Percentiles rank a stretch among this genome's conserved stretches.
phyloP scores from a whole-genome alignment of 768 basidiomycete genomes.

The Trametopsis cervina region DNA sequence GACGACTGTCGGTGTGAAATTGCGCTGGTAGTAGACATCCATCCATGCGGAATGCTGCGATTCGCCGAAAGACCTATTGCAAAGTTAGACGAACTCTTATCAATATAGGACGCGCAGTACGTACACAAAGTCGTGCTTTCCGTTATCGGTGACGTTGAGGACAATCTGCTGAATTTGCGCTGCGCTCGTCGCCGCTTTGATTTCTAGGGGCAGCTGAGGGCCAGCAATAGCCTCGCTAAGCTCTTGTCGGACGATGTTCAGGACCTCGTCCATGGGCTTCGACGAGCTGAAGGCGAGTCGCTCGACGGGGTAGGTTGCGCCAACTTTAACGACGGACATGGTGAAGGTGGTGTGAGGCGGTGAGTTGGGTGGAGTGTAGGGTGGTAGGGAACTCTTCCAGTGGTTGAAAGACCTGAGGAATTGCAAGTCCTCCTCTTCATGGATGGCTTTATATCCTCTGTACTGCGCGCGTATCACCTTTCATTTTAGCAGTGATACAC shows the following conservation, averaged over 20 bases:
- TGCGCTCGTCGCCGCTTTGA: background rate
- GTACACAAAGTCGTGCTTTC: conserved; percentile 10
- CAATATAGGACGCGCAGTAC: background rate
- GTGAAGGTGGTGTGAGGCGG: background rate
- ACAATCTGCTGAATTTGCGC: background rate
- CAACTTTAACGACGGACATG: conserved; percentile 1
- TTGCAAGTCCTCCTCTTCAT: no score
- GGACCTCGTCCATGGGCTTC: background rate
- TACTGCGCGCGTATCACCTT: no score
- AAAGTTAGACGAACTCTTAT: background rate
- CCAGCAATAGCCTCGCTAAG: background rate
- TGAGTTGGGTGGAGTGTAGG: no score
- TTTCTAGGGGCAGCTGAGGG: background rate
- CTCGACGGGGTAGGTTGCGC: conserved; percentile 1
- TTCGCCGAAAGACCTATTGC: conserved; percentile 3
- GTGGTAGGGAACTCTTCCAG: no score
- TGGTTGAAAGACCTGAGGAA: no score
- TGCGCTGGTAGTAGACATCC: background rate
- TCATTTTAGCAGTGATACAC: no score
- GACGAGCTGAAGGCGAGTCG: conserved; percentile 3
- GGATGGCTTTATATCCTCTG: no score
- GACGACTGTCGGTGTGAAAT: conserved; percentile 20
- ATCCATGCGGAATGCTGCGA: conserved; percentile 6
- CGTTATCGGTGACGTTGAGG: conserved; percentile 4
- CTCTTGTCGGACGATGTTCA: background rate